Base-by-base conservation (phyloP, 2,329 filamentous ascomycete genomes). In the Fusarium stilboides region DNA sequence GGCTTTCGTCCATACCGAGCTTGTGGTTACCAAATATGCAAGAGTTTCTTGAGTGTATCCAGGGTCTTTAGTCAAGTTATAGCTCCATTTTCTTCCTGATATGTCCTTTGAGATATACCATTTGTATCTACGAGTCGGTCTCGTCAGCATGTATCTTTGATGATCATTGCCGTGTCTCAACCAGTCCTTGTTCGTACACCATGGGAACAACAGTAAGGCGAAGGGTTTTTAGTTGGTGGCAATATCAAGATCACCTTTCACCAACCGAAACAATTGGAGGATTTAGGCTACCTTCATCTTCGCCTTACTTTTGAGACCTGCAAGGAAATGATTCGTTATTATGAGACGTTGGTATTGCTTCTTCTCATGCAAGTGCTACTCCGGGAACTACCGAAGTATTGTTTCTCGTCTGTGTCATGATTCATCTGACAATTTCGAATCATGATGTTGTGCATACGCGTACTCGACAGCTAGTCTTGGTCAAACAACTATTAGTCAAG, bases 371-470 rank as follows among this genome's bases (percentile, higher is more conserved):
- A 26, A 28, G 43, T 31, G 45, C 22, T 24, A 57, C 40, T 50
- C 51, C 58, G 53, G 58, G 50, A 62, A 45, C 53, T 47, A 34
- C 58, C 53, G 53, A 62, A 31, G 57, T 57, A 46, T 57, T 28
- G 46, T 53, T 53, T 43, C 36, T 42, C 26, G 34, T 44, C 36
- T 34, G 40, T 52, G 19, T 31, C 20, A 52, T 34, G 53, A 15
- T 40, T 44, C 50, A 20, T 19, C 13, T 34, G 6, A 12, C 31
- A 28, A 44, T 39, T 34, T 36, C 9, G 19, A 36, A 39, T 37
- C 22, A 28, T 26, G 19, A 22, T 40, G 19, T 34, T 33, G 8
- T 6, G 7, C 10, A 47, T 20, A 42, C 14, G 20, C 26, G 31
- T n/a, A 51, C 17, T 12, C 54, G 31, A 34, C 7, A 20, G 10